A percentile compares a stretch with the other conserved stretches of the same genome.
Conservation (phyloP, 2,329 filamentous ascomycete species). For the Ophiostoma tasmaniense region DNA sequence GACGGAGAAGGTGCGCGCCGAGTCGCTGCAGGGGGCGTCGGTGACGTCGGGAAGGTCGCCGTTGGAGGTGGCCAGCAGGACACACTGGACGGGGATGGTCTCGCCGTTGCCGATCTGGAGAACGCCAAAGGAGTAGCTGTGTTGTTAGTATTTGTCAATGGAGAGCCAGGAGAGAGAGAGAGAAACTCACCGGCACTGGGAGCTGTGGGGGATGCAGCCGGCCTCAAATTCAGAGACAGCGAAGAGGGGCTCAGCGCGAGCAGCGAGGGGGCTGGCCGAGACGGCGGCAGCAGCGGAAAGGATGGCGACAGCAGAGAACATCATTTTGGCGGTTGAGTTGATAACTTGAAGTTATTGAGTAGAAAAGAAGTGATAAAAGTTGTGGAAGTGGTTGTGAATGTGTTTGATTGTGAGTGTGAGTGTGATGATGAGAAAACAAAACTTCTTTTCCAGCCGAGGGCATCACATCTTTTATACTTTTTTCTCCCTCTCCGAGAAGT, state of each 20-base stretch:
- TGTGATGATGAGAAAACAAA: background rate
- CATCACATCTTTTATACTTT: background rate
- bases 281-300: background rate
- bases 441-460: background rate
- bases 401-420: background rate
- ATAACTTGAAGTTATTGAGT: background rate
- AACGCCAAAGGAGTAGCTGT: background rate
- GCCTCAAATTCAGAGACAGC: background rate
- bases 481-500: too few relatives aligned
- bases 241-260: background rate
- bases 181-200: background rate
- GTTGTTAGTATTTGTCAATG: background rate
- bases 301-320: background rate
- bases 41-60: background rate
- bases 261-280: slow-evolving; percentile 1
- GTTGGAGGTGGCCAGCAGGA: background rate
- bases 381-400: background rate
- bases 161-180: too few relatives aligned
- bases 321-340: background rate
- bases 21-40: background rate
- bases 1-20: slow-evolving; percentile 1
- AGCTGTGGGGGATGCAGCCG: slow-evolving; percentile 5
- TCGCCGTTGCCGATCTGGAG: background rate
- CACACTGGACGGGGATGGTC: background rate
- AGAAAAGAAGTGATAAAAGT: background rate